Evolutionary conservation across 495 filamentous ascomycete genomes (phyloP).

Genomic region (Trypethelium eluteriae): DNA sequence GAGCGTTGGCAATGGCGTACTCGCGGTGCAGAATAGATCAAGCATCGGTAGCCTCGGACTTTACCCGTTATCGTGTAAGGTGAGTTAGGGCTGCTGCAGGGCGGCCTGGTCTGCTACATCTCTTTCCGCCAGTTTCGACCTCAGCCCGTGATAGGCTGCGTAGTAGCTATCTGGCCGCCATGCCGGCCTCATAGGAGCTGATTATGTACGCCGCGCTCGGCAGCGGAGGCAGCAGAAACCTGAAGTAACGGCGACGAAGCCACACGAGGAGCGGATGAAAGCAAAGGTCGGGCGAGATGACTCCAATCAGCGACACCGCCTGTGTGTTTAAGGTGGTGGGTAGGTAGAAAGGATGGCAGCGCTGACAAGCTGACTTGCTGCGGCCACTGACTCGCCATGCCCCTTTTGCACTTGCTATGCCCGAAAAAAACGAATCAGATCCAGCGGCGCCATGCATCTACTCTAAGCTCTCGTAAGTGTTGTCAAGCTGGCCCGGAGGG

Average conservation of each 20-base stretch:
- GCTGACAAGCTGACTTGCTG: constrained; percentile 11
- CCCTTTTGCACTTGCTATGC: background rate
- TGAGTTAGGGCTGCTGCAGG: background rate
- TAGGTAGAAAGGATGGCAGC: background rate
- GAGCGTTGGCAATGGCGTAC: background rate
- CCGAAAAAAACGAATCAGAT: background rate
- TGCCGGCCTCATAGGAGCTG: background rate
- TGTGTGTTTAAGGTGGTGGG: background rate
- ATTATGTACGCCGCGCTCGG: background rate
- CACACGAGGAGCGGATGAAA: background rate
- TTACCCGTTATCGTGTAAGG: background rate
- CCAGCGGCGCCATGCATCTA: background rate
- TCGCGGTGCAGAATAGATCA: background rate
- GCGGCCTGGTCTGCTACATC: background rate
- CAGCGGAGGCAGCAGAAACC: background rate
- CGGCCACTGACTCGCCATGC: constrained; percentile 7
- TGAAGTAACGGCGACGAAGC: background rate
- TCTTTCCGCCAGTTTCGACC: background rate
- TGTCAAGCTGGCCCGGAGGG: background rate
- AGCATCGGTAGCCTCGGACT: background rate
- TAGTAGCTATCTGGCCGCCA: background rate
- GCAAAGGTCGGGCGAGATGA: background rate
- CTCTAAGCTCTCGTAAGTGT: background rate
- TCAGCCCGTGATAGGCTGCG: background rate
- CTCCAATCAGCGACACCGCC: constrained; percentile 2